A percentile compares a stretch with the other conserved stretches of the same genome.
phyloP scores from a whole-genome alignment of 371 early-diverging fungal genomes.

The Coemansia sp. region DNA sequence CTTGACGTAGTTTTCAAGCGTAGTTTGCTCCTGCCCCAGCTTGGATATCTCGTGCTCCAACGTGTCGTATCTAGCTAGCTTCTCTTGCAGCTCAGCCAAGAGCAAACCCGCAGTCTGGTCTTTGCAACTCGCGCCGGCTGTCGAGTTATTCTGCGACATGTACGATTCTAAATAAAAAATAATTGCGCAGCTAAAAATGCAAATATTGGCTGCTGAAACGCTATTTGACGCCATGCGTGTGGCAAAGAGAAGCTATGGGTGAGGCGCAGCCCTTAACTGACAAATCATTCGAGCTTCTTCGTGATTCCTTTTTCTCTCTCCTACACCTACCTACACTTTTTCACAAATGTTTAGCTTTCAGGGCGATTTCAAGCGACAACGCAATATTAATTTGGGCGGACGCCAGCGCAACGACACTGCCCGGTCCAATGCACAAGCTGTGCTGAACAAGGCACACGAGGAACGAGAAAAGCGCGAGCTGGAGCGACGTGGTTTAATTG shows the following conservation, averaged over 20 bases:
- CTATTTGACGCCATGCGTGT: not conserved
- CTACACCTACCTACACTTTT: no score
- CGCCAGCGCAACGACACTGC: constrained; percentile 63
- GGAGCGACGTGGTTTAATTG: constrained; percentile 61
- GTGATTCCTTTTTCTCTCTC: not conserved
- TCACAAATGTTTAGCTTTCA: constrained; percentile 61
- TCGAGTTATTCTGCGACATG: not conserved
- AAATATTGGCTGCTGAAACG: not conserved
- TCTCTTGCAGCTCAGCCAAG: constrained; percentile 15
- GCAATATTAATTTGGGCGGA: constrained; percentile 82
- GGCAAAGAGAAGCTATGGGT: not conserved
- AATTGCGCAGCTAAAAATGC: not conserved
- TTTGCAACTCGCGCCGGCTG: not conserved
- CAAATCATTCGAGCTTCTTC: not conserved
- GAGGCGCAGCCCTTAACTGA: not conserved
- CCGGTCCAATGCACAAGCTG: constrained; percentile 50
- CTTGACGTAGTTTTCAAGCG: constrained; percentile 41
- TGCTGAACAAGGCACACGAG: constrained; percentile 72
- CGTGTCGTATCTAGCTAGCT: constrained; percentile 24
- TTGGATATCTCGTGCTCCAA: constrained; percentile 23
- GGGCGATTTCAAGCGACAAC: constrained; percentile 68
- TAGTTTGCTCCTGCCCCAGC: constrained; percentile 34
- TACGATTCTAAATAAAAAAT: not conserved
- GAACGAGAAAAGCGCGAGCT: constrained; percentile 74
- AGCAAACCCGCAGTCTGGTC: not conserved